Base-by-base conservation (phyloP, 148 eudicot species). In the Chenopodium formosanum region DNA sequence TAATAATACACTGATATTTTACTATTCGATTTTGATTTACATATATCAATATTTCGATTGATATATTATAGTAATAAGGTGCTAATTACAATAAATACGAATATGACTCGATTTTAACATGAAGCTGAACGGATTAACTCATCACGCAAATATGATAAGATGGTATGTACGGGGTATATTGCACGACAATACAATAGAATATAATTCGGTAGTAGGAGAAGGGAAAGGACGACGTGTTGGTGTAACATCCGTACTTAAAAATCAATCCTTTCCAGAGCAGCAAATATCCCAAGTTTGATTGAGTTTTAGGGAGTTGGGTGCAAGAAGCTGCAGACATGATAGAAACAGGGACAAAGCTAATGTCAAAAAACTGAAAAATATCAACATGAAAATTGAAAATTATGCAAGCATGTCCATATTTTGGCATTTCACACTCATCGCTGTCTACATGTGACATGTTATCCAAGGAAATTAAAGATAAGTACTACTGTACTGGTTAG, bases 361-460 rank as follows among this genome's bases (percentile, higher is more conserved):
- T 67, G 70, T 67, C 70, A 67, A 67, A 40, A 40, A 40, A 40
- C 44, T 40, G 44, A 40, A 40, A 40, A 67, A 67, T 20, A 37
- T 71, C 74, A 20, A 71, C 74, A 44, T 40, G 53, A 71, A 16
- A 13, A 19, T 20, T 40, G 29, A 8, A 20, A 71, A 71, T 71
- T 44, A 20, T 40, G 52, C 74, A 71, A 14, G 17, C 74, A 71
- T 71, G 74, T 62, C 66, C 7, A 71, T 71, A 25, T 44, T 40
- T 71, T 71, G 27, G 74, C 74, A 44, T 20, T 71, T 40, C n/a
- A 27, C 11, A 1, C 27, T 40, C 25, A 67, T 71, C 52, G 52
- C 74, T 71, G 74, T 71, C 74, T 44, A 71, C 74, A 71, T 71
- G 27, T 71, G 74, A 37, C 74, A 71, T 44, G 74, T 44, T 71